phyloP scores from a whole-genome alignment of 345 rosid genomes.

The Erysimum cheiranthoides region DNA sequence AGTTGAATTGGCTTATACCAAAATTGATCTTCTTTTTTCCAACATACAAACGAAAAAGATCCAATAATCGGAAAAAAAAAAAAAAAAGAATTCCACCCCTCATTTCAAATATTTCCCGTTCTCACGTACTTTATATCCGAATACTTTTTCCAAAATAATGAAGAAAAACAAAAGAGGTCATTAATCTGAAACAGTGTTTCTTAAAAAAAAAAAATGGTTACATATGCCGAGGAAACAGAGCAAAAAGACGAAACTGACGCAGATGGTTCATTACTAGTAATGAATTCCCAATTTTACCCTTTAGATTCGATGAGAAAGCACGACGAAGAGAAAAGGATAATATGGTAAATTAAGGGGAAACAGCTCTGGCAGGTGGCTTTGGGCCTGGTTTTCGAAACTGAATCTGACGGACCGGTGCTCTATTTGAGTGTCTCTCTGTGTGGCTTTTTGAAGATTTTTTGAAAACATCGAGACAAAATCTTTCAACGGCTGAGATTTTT shows the following conservation, averaged over 20 bases:
- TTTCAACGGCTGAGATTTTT: conserved; percentile 46
- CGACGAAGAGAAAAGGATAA: background rate
- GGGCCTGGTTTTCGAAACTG: conserved; percentile 50
- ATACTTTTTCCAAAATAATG: conserved; percentile 21
- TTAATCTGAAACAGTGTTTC: conserved; percentile 28
- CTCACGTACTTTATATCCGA: conserved; percentile 9
- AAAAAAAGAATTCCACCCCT: background rate
- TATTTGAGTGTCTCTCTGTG: conserved; percentile 45
- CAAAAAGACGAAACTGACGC: conserved; percentile 46
- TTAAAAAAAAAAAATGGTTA: conserved; percentile 8
- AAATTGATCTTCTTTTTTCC: background rate
- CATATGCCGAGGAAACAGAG: conserved; percentile 47
- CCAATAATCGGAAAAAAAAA: background rate
- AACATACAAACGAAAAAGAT: background rate
- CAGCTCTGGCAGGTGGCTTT: conserved; percentile 42
- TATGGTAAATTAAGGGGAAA: conserved; percentile 16
- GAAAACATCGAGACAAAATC: conserved; percentile 41
- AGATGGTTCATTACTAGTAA: conserved; percentile 47
- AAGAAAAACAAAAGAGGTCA: conserved; percentile 1
- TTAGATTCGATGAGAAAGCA: background rate
- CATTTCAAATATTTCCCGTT: conserved; percentile 12
- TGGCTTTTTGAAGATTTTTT: conserved; percentile 50
- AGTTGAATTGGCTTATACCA: no score
- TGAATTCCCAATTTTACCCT: conserved; percentile 2
- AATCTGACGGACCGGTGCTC: conserved; percentile 52